A percentile compares a stretch with the other conserved stretches of the same genome.
Conservation (phyloP, 345 rosid genomes). For the Syzygium oleosum region DNA sequence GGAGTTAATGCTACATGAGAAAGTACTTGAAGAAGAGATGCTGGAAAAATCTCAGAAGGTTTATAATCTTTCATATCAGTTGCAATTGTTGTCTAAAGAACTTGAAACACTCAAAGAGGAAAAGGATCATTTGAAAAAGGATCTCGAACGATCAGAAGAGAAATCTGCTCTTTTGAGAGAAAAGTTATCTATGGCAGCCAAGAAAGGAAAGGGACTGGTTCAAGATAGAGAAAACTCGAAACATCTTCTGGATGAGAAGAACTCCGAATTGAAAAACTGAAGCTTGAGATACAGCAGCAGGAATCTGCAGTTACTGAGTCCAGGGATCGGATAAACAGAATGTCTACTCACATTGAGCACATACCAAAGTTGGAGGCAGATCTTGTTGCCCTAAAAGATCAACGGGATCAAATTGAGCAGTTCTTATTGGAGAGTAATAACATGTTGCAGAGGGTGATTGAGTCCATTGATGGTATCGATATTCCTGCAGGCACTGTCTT, state of each 20-base stretch:
- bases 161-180: slow-evolving; percentile 66
- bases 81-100: slow-evolving; percentile 30
- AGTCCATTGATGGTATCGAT: slow-evolving; percentile 36
- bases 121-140: slow-evolving; percentile 43
- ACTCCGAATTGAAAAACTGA: slow-evolving; percentile 52
- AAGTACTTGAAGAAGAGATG: slow-evolving; percentile 54
- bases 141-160: slow-evolving; percentile 74
- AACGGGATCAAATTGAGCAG: slow-evolving; percentile 51
- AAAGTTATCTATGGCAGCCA: slow-evolving; percentile 84
- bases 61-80: slow-evolving; percentile 30
- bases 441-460: slow-evolving; percentile 40
- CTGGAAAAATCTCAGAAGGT: slow-evolving; percentile 32
- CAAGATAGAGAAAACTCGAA: slow-evolving; percentile 77
- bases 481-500: slow-evolving; percentile 38
- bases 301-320: slow-evolving; percentile 39
- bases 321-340: slow-evolving; percentile 39
- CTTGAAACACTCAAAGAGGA: slow-evolving; percentile 49
- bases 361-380: slow-evolving; percentile 57
- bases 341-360: slow-evolving; percentile 44
- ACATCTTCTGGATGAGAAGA: slow-evolving; percentile 56
- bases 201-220: slow-evolving; percentile 87
- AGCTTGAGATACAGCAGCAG: slow-evolving; percentile 43
- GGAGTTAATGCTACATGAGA: slow-evolving; percentile 54
- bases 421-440: slow-evolving; percentile 46
- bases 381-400: slow-evolving; percentile 35